phyloP scores from a whole-genome alignment of 202 grass and related monocot genomes.

The Brachypodium distachyon region DNA sequence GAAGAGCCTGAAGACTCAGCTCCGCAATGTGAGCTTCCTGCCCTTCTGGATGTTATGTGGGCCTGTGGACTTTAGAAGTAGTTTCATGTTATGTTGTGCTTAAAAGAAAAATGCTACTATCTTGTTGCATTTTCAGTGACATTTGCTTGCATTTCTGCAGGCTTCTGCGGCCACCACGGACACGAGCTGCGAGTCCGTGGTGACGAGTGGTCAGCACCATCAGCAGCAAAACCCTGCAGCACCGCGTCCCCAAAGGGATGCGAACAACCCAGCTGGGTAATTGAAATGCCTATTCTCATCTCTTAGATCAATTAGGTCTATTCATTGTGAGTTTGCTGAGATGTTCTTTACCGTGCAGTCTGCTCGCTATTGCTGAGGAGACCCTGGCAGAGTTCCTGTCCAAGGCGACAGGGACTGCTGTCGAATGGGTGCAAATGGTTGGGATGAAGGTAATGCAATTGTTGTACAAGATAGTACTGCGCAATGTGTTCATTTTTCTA shows the following conservation, averaged over 20 bases:
- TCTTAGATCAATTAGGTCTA: background rate
- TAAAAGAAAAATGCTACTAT: background rate
- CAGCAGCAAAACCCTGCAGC: constrained; percentile 66
- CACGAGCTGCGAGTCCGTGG: constrained; percentile 97
- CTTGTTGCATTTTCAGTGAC: background rate
- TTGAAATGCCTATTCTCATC: background rate
- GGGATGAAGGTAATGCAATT: constrained; percentile 82
- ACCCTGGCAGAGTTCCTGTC: constrained; percentile 97
- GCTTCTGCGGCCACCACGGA: constrained; percentile 80
- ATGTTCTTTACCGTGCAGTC: constrained; percentile 35
- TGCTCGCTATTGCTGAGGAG: constrained; percentile 96
- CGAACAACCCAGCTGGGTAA: constrained; percentile 98
- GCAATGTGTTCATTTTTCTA: background rate
- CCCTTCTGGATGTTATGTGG: background rate
- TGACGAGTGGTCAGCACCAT: constrained; percentile 91
- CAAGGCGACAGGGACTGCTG: constrained; percentile 94
- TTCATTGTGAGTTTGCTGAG: background rate
- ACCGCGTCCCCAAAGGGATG: constrained; percentile 70
- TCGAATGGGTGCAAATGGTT: constrained; percentile 99
- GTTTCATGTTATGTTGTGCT: background rate
- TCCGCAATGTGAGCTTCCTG: constrained; percentile 56
- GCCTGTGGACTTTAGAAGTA: background rate
- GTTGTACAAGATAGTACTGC: background rate
- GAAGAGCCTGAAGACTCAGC: constrained; percentile 46
- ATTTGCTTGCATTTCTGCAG: constrained; percentile 29